A percentile compares a stretch with the other conserved stretches of the same genome.
Evolutionary conservation across 768 basidiomycete species (phyloP).

Genomic region (Glaciozyma martinii): DNA sequence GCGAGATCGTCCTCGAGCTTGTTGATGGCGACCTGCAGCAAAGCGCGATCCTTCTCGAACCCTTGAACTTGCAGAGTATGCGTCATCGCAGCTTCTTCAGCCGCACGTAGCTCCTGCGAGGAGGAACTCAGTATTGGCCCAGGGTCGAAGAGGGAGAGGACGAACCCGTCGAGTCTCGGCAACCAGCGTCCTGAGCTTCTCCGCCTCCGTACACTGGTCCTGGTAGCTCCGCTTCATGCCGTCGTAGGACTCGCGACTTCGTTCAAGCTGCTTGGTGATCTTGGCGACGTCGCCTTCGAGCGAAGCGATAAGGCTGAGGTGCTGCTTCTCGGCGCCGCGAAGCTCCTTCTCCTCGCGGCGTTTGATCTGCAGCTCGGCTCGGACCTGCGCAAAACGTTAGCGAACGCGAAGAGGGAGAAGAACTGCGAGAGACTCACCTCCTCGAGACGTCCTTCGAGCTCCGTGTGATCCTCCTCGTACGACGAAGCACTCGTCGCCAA

Average conservation of each 20-base stretch:
- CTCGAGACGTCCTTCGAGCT: conserved; percentile 26
- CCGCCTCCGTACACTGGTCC: conserved; percentile 75
- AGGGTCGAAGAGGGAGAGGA: conserved; percentile 24
- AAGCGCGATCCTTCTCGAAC: conserved; percentile 57
- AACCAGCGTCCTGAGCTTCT: conserved; percentile 45
- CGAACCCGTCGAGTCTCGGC: conserved; percentile 27
- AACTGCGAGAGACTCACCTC: not conserved
- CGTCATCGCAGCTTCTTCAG: conserved; percentile 54
- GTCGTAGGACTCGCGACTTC: conserved; percentile 57
- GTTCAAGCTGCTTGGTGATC: conserved; percentile 63
- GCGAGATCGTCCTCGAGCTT: conserved; percentile 64
- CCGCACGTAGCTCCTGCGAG: conserved; percentile 62
- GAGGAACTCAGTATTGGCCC: conserved; percentile 47
- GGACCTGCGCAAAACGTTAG: conserved; percentile 43
- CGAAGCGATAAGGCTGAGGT: conserved; percentile 55
- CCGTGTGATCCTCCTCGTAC: conserved; percentile 25
- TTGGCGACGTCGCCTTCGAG: conserved; percentile 73
- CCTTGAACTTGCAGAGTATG: conserved; percentile 43
- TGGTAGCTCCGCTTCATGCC: conserved; percentile 53
- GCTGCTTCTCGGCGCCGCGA: conserved; percentile 72
- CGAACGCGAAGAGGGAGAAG: too few relatives aligned
- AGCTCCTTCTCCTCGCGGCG: conserved; percentile 91
- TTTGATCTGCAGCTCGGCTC: conserved; percentile 63
- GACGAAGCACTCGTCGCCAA: conserved; percentile 11
- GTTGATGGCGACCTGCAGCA: conserved; percentile 61